Evolutionary conservation across 176 grass and related monocot species (phyloP).

Genomic region (Triticum monococcum): DNA sequence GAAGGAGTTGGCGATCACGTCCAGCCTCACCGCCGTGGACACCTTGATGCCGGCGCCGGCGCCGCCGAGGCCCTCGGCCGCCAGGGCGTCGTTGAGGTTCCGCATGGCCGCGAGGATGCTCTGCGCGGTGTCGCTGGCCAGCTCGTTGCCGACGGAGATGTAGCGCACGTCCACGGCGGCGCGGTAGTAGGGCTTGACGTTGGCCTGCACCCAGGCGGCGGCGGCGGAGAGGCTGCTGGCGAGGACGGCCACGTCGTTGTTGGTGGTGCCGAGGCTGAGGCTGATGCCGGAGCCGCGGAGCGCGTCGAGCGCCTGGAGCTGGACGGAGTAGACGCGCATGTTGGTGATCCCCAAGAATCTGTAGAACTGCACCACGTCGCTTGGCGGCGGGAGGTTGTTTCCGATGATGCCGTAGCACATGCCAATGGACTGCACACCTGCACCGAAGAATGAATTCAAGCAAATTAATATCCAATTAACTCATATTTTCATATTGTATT

Average conservation of each 20-base stretch:
- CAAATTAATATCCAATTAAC: not conserved
- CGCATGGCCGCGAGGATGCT: not conserved
- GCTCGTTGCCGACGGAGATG: conserved; percentile 62
- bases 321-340: conserved; percentile 48
- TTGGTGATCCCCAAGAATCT: conserved; percentile 22
- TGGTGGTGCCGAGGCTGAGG: conserved; percentile 44
- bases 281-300: conserved; percentile 39
- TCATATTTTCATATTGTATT: too few relatives aligned
- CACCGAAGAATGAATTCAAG: not conserved
- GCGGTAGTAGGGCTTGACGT: conserved; percentile 35
- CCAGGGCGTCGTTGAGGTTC: not conserved
- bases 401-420: conserved; percentile 65
- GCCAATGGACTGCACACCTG: conserved; percentile 45
- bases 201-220: conserved; percentile 26
- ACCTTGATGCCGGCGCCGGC: not conserved
- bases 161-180: conserved; percentile 42
- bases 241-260: conserved; percentile 29
- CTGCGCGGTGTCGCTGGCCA: conserved; percentile 34
- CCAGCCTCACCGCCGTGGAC: not conserved
- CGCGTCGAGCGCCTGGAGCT: conserved; percentile 22
- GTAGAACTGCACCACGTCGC: conserved; percentile 44
- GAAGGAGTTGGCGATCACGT: not conserved
- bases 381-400: conserved; percentile 41
- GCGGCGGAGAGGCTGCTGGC: conserved; percentile 29
- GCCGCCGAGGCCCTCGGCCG: not conserved